Percentiles rank a stretch among this genome's conserved stretches.
Conservation (phyloP, 2,329 filamentous ascomycete species). For the Penicillium sp. region DNA sequence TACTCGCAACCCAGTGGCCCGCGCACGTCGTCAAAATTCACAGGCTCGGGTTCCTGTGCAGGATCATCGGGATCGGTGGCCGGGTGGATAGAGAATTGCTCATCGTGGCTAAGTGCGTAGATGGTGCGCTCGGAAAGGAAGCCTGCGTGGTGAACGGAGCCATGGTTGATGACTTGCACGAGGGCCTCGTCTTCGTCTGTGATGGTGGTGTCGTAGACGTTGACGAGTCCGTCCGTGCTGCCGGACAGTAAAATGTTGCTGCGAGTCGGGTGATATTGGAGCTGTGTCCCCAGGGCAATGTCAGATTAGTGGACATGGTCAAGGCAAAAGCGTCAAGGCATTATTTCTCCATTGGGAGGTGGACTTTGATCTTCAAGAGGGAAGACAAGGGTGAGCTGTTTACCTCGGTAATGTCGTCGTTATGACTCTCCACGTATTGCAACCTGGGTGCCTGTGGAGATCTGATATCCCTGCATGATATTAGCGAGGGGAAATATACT, state of each 20-base stretch:
- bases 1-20: conserved; percentile 60
- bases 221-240: conserved; percentile 64
- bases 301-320: conserved; percentile 13
- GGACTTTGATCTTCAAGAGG: no score
- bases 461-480: conserved; percentile 46
- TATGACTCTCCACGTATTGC: conserved; percentile 51
- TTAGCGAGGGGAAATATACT: conserved; percentile 26
- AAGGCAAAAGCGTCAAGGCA: not conserved
- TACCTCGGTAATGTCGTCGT: conserved; percentile 63
- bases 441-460: conserved; percentile 37
- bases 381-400: conserved; percentile 28
- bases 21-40: conserved; percentile 59
- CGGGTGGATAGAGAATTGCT: conserved; percentile 61
- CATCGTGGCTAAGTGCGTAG: conserved; percentile 64
- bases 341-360: not conserved
- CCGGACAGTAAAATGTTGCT: conserved; percentile 59
- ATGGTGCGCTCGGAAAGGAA: conserved; percentile 57
- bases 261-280: conserved; percentile 56
- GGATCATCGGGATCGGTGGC: conserved; percentile 54
- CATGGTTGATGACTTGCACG: conserved; percentile 64
- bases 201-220: conserved; percentile 61
- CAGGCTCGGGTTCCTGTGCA: conserved; percentile 46
- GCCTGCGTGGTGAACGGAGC: conserved; percentile 63
- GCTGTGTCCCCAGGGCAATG: conserved; percentile 28
- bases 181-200: conserved; percentile 64